A percentile compares a stretch with the other conserved stretches of the same genome.
Conservation (phyloP, 306 rosid genomes). For the Psophocarpus tetragonolobus region DNA sequence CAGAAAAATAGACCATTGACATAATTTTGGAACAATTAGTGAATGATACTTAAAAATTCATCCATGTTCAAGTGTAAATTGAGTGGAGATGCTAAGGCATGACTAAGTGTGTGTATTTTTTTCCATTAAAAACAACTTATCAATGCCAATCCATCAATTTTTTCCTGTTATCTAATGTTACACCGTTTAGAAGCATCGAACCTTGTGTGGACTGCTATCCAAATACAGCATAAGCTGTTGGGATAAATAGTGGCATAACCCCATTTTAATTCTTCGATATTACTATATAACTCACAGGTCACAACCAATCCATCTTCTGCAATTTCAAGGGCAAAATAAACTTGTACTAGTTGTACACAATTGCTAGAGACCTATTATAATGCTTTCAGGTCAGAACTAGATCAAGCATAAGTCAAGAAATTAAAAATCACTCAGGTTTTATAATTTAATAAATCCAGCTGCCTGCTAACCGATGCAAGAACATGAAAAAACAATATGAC, state of each 20-base stretch:
- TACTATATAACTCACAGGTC: conserved; percentile 42
- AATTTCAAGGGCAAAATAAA: conserved; percentile 77
- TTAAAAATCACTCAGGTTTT: background rate
- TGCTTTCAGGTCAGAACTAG: background rate
- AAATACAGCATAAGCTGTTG: no score
- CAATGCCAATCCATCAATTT: no score
- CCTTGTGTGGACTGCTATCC: no score
- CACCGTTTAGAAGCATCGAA: no score
- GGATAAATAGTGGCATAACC: background rate
- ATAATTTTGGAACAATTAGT: background rate
- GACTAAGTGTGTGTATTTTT: no score
- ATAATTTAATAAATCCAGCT: background rate
- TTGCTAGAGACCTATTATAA: background rate
- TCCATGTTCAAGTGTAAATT: conserved; percentile 10
- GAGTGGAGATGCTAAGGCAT: background rate
- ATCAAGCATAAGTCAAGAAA: background rate
- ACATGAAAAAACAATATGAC: background rate
- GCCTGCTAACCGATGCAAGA: background rate
- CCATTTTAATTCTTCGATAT: background rate
- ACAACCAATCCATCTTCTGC: conserved; percentile 77
- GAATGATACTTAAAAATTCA: conserved; percentile 16
- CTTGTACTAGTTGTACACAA: conserved; percentile 33
- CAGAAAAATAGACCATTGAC: conserved; percentile 1
- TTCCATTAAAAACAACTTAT: no score
- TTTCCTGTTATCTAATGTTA: no score